A percentile compares a stretch with the other conserved stretches of the same genome.
These are phyloP conservation scores for Phytophthora brassicae DNA, from an alignment of 352 stramenopile genomes.

Conservation along the genomic window DNA sequence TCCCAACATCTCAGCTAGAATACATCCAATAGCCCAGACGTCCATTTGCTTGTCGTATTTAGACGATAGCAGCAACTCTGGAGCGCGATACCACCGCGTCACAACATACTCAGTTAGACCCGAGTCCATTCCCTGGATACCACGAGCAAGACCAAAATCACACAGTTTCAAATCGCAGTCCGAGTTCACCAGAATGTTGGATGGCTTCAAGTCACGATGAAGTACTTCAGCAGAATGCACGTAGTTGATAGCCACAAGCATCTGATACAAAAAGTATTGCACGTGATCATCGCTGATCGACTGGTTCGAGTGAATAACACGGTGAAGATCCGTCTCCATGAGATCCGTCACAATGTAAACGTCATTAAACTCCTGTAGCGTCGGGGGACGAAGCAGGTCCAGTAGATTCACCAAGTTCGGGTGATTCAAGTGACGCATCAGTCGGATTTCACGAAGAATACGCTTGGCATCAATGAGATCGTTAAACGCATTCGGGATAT, in stretches of 20 bases:
- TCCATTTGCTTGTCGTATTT: conserved; percentile 91
- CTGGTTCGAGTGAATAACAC: conserved; percentile 83
- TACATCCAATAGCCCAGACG: conserved; percentile 87
- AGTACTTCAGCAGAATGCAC: conserved; percentile 80
- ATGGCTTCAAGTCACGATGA: conserved; percentile 78
- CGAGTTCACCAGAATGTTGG: conserved; percentile 81
- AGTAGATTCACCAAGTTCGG: conserved; percentile 83
- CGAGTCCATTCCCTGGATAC: conserved; percentile 72
- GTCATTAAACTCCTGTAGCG: conserved; percentile 88
- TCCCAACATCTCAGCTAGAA: conserved; percentile 86
- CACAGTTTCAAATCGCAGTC: conserved; percentile 83
- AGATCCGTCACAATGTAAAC: conserved; percentile 85
- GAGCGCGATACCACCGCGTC: conserved; percentile 91
- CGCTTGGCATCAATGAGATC: conserved; percentile 88
- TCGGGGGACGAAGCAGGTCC: conserved; percentile 76
- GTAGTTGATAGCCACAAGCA: conserved; percentile 78
- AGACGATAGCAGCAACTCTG: conserved; percentile 91
- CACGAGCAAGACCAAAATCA: conserved; percentile 77
- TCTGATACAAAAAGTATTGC: conserved; percentile 82
- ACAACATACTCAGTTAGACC: conserved; percentile 92
- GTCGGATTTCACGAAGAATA: conserved; percentile 85
- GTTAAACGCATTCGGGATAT: conserved; percentile 93
- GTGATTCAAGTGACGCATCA: conserved; percentile 88
- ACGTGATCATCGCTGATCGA: conserved; percentile 80
- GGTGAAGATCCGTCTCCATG: conserved; percentile 79